Base-by-base conservation (phyloP, 2,329 filamentous ascomycete genomes). In the Penicillium sp. region DNA sequence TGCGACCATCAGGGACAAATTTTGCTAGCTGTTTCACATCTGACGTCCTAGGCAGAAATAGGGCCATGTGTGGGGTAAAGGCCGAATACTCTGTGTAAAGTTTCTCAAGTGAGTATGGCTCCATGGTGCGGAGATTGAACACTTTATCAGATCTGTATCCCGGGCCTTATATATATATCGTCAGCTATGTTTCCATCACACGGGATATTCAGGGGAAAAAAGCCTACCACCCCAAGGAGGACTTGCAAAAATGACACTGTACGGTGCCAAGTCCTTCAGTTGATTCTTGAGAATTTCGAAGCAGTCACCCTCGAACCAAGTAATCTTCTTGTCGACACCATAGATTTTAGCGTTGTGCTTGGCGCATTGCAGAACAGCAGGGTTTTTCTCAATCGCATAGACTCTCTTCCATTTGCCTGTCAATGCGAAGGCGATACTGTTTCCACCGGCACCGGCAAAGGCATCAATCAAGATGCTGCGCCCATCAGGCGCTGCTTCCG, bases 371-470 rank as follows among this genome's bases (percentile, higher is more conserved):
- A 99, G 80, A 0, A 89, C 90, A 9, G 85, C 81, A 3, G 85
- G 78, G 64, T 97, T 86, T 62, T 87, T 88, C 74, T 99, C 94
- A 61, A 99, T 87, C 38, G 89, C 90, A 67, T 97, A 90, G 57
- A 99, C 83, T 57, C 84, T 86, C 46, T 85, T 82, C 88, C 90
- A 99, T 57, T 85, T 83, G 18, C 81, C 84, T 0, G 87, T 89
- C 9, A 86, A 81, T 16, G 94, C 92, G 63, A 99, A 95, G n/a
- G 92, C 90, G 62, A 99, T 97, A 22, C 88, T 84, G 69, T 99
- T 99, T 48, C 92, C 94, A 33, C 95, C 94, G 0, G 89, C 91
- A 39, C 94, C 94, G 25, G 87, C 89, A 73, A 99, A 99, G 41
- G 88, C 83, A 70, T 99, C 94, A 53, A 99, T 84, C 33, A 99